Evolutionary conservation across 1,284 basidiomycete species (phyloP), one percentile per base, ranked within the genome.

Genomic region (Mycena citricolor): DNA sequence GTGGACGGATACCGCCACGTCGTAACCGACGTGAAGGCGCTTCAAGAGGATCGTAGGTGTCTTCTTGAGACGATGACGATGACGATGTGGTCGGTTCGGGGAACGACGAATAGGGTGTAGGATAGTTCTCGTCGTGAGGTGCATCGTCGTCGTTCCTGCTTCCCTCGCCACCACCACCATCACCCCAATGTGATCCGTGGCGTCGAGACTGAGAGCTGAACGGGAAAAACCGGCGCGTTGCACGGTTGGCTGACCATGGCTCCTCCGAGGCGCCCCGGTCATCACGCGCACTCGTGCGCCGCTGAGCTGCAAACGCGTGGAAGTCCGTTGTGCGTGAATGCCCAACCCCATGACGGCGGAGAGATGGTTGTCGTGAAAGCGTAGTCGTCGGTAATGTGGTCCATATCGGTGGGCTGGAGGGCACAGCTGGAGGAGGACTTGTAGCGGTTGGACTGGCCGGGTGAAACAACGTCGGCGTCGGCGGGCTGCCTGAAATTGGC

Each of bases 271-370:
- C 47, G 23, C 66, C 65, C 12, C 50, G 44, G 7, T 53, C 51
- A 29, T 58, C 54, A 17, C 61, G 51, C 13, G 60, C 66, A 14
- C 61, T 58, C 5, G 68, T 67, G 39, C 83, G 74, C 22, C 83
- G 76, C n/a, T 78, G 77, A 13, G 73, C 60, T 0, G 83, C 79
- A 49, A 81, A 85, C 23, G 86, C 83, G 56, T 71, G 78, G 59
- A 86, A 84, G 53, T 87, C 85, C 4, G 75, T 67, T 6, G 73
- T 69, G 25, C 82, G 66, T 5, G 76, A 73, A 23, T 77, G 76
- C 20, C 60, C 54, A 1, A 70, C n/a, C n/a, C n/a, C n/a, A n/a
- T n/a, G 65, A 17, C 76, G 76, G 21, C 77, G 77, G 22, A 80
- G 65, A 13, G 77, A 73, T 2, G 73, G 56, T 46, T 71, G 73